Percentiles rank a stretch among this genome's conserved stretches.
phyloP scores from a whole-genome alignment of 768 basidiomycete species.

The Mycena floridula region DNA sequence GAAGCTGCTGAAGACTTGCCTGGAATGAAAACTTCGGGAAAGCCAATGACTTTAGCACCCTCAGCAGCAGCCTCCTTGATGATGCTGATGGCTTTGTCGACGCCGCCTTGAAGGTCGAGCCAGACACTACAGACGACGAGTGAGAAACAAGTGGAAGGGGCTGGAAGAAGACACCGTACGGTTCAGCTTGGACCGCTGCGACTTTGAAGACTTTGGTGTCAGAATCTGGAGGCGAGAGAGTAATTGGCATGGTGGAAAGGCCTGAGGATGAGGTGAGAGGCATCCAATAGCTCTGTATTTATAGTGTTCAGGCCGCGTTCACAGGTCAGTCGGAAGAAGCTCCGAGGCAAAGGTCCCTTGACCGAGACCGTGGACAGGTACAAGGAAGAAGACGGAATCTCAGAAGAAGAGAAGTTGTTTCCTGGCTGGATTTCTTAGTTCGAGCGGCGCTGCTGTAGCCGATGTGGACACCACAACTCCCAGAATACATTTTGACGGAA shows the following conservation, averaged over 20 bases:
- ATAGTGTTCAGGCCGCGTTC: too few relatives aligned
- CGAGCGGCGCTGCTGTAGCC: too few relatives aligned
- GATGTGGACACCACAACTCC: too few relatives aligned
- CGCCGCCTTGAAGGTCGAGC: constrained; percentile 23
- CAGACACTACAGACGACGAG: constrained; percentile 11
- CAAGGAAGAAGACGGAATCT: too few relatives aligned
- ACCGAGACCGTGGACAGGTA: too few relatives aligned
- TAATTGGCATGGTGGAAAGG: constrained; percentile 14
- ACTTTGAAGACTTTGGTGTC: constrained; percentile 19
- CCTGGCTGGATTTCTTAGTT: too few relatives aligned
- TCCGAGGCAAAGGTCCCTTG: too few relatives aligned
- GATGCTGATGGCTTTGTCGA: constrained; percentile 21
- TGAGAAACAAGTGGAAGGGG: background rate
- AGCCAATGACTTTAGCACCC: constrained; percentile 24
- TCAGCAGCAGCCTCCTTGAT: constrained; percentile 19
- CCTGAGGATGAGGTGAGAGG: too few relatives aligned
- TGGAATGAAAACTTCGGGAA: constrained; percentile 24
- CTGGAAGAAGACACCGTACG: constrained; percentile 9
- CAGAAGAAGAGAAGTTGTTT: too few relatives aligned
- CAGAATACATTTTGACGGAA: too few relatives aligned
- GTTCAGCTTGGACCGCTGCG: constrained; percentile 23
- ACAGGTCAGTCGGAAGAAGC: too few relatives aligned
- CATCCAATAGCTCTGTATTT: too few relatives aligned
- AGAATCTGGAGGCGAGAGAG: constrained; percentile 17
- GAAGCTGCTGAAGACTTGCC: constrained; percentile 5